Conservation (phyloP, 306 rosid genomes). For the Bauhinia variegata region DNA sequence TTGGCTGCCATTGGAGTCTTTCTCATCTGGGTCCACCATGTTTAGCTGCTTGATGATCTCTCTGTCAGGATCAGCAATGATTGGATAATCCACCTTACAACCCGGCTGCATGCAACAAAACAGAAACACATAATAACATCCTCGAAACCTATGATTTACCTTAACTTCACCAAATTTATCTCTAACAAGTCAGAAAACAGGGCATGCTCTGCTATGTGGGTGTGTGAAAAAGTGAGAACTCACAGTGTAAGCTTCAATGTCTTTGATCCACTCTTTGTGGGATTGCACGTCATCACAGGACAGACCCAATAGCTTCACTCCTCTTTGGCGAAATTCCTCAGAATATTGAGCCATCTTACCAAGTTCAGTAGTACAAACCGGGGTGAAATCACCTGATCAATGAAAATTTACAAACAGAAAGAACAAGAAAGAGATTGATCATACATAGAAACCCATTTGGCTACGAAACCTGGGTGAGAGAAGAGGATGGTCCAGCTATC, state of each 20-base stretch:
- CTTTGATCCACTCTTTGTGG: conserved; percentile 76
- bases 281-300: conserved; percentile 70
- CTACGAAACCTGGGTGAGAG: conserved; percentile 72
- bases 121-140: background rate
- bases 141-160: conserved; percentile 2
- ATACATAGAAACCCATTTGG: background rate
- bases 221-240: conserved; percentile 15
- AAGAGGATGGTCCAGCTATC: conserved; percentile 71
- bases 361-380: conserved; percentile 86
- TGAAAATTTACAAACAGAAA: background rate
- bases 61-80: conserved; percentile 62
- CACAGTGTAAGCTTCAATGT: conserved; percentile 76
- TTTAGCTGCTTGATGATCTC: conserved; percentile 76
- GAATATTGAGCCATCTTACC: conserved; percentile 67
- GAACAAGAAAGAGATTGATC: too few species aligned
- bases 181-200: background rate
- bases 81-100: conserved; percentile 69
- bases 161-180: background rate
- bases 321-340: conserved; percentile 47
- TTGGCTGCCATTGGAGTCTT: conserved; percentile 48
- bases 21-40: conserved; percentile 86
- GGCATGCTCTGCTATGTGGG: conserved; percentile 4
- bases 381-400: conserved; percentile 76
- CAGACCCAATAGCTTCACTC: conserved; percentile 72
- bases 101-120: conserved; percentile 55